Evolutionary conservation across 495 filamentous ascomycete genomes (phyloP).

Genomic region (Penicillium lividum): DNA sequence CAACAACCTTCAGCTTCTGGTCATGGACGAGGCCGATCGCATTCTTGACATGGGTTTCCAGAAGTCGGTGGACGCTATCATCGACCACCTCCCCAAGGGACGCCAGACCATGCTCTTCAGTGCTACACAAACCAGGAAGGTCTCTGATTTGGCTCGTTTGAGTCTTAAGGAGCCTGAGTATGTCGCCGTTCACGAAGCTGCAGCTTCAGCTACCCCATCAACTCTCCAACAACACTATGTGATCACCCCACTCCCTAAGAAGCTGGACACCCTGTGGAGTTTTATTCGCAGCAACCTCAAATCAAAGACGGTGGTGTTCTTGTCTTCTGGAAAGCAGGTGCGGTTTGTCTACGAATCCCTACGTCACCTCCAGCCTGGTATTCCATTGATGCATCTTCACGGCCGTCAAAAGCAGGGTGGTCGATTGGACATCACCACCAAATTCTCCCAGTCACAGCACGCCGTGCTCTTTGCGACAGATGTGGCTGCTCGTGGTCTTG

Average conservation of each 20-base stretch:
- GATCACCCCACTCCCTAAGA: slow-evolving; percentile 77
- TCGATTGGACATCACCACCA: slow-evolving; percentile 78
- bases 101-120: slow-evolving; percentile 94
- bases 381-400: slow-evolving; percentile 92
- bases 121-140: slow-evolving; percentile 92
- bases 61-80: slow-evolving; percentile 83
- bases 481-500: slow-evolving; percentile 87
- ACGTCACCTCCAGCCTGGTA: slow-evolving; percentile 90
- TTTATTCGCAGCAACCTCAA: slow-evolving; percentile 89
- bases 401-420: slow-evolving; percentile 91
- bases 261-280: slow-evolving; percentile 87
- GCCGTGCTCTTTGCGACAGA: slow-evolving; percentile 94
- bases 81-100: slow-evolving; percentile 84
- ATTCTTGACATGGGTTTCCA: slow-evolving; percentile 99
- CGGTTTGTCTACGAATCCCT: slow-evolving; percentile 93
- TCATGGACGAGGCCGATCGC: slow-evolving; percentile 93
- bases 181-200: slow-evolving; percentile 85
- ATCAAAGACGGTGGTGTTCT: slow-evolving; percentile 88
- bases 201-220: slow-evolving; percentile 76
- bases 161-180: slow-evolving; percentile 92
- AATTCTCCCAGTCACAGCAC: slow-evolving; percentile 75
- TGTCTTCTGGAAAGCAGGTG: slow-evolving; percentile 94
- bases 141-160: slow-evolving; percentile 86
- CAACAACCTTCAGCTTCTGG: slow-evolving; percentile 86
- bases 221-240: slow-evolving; percentile 90